Base-by-base conservation (phyloP, 768 basidiomycete species). In the Pulveroboletus frians region DNA sequence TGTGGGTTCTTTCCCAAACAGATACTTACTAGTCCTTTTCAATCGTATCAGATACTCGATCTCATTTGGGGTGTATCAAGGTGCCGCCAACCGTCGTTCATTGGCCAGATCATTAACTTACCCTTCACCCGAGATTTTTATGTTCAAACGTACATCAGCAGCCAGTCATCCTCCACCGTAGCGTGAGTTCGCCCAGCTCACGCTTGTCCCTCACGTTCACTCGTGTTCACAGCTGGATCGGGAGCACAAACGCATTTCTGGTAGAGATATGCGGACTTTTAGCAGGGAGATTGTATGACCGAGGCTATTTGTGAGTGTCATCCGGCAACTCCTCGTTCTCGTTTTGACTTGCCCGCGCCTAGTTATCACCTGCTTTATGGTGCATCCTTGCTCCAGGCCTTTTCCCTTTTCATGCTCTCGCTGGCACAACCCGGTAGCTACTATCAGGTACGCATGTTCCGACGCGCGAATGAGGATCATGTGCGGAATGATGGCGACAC, bases 271-370 rank as follows among this genome's bases (percentile, higher is more conserved):
- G 68, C 34, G 77, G 78, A 1, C 60, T 78, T 23, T 44, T 76
- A 38, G 68, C 72, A 4, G 80, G 80, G 11, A 69, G 74, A 40
- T 61, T 73, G 6, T 78, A 77, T 54, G 80, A 81, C 43, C 69
- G 69, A 18, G 80, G 80, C 43, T 76, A 78, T 60, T 78, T 78
- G 75, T 75, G 56, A 55, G 72, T 52, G 15, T 39, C 26, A 15
- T 23, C 10, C 31, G 26, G 17, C 29, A 21, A 2, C 5, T 27
- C n/a, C 14, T 30, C 14, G 11, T 31, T 10, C 27, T 20, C 32
- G n/a, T 47, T 34, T 39, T 14, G 4, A 52, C 23, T 18, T 39
- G 31, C 11, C 59, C 45, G 54, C 39, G 56, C 21, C 31, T 17
- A 62, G 50, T 38, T 59, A 58, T 43, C 55, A 62, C 41, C 37